Percentiles rank a stretch among this genome's conserved stretches.
Conservation (phyloP, 2,329 filamentous ascomycete species). For the Metarhizium humberi region DNA sequence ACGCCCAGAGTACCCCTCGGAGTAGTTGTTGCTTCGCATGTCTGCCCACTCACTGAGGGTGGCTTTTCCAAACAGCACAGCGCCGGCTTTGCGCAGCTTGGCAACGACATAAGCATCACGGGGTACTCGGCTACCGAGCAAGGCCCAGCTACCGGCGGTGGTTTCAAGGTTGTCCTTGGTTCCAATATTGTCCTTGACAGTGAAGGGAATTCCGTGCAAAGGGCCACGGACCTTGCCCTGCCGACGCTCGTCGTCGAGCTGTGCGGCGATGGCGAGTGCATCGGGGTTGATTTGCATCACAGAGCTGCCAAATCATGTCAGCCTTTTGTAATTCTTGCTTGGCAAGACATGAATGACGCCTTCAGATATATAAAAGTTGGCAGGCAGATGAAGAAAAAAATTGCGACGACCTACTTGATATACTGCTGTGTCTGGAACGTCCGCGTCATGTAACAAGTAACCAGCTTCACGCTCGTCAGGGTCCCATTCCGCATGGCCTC, state of each 20-base stretch:
- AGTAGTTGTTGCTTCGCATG: constrained; percentile 59
- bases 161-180: constrained; percentile 64
- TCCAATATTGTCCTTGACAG: constrained; percentile 66
- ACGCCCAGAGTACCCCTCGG: constrained; percentile 55
- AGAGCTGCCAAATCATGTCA: constrained; percentile 26
- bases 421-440: constrained; percentile 55
- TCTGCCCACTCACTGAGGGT: constrained; percentile 66
- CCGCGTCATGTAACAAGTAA: constrained; percentile 53
- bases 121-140: constrained; percentile 56
- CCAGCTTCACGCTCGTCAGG: constrained; percentile 49
- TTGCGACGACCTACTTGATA: constrained; percentile 40
- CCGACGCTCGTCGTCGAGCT: constrained; percentile 50
- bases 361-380: too few relatives aligned
- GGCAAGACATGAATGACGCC: too few relatives aligned
- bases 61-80: constrained; percentile 62
- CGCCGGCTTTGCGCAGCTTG: constrained; percentile 54
- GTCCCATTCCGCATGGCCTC: constrained; percentile 40
- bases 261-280: constrained; percentile 48
- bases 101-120: constrained; percentile 58
- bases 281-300: constrained; percentile 63
- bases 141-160: constrained; percentile 59
- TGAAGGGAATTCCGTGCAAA: constrained; percentile 66
- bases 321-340: not conserved
- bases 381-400: too few relatives aligned
- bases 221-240: constrained; percentile 49